A percentile compares a stretch with the other conserved stretches of the same genome.
phyloP scores from a whole-genome alignment of 116 monocot genomes.

The Papilionanthe hybrid region DNA sequence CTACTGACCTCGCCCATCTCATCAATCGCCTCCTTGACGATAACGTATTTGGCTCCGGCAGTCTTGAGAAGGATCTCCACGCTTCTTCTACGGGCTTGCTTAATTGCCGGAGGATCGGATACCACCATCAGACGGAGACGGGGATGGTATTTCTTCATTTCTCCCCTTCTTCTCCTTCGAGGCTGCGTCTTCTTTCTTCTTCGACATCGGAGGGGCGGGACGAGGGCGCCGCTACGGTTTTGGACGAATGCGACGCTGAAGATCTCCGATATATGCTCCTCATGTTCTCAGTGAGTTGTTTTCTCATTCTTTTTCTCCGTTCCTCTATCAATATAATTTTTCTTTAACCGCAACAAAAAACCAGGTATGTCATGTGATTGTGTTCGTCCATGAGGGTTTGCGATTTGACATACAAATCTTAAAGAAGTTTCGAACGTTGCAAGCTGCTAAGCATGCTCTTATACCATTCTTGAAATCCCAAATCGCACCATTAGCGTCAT shows the following conservation, averaged over 20 bases:
- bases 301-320: not conserved
- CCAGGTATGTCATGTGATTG: constrained; percentile 92
- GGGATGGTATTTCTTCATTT: constrained; percentile 64
- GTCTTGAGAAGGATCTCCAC: constrained; percentile 29
- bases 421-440: constrained; percentile 75
- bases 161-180: constrained; percentile 13
- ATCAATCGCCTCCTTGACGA: constrained; percentile 73
- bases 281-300: constrained; percentile 78
- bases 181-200: not conserved
- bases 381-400: constrained; percentile 77
- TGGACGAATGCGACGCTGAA: constrained; percentile 56
- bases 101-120: constrained; percentile 41
- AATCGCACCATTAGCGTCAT: constrained; percentile 18
- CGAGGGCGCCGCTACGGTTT: constrained; percentile 6
- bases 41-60: constrained; percentile 55
- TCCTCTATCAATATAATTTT: not conserved
- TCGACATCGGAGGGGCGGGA: constrained; percentile 4
- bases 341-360: not conserved
- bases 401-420: constrained; percentile 66
- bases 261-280: constrained; percentile 80
- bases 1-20: constrained; percentile 40
- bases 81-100: constrained; percentile 17
- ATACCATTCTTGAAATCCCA: constrained; percentile 54
- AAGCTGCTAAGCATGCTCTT: constrained; percentile 81
- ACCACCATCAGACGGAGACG: constrained; percentile 51